Evolutionary conservation across 2,329 filamentous ascomycete species (phyloP), one percentile per base, ranked within the genome.

Genomic region (Gyromitra esculenta): DNA sequence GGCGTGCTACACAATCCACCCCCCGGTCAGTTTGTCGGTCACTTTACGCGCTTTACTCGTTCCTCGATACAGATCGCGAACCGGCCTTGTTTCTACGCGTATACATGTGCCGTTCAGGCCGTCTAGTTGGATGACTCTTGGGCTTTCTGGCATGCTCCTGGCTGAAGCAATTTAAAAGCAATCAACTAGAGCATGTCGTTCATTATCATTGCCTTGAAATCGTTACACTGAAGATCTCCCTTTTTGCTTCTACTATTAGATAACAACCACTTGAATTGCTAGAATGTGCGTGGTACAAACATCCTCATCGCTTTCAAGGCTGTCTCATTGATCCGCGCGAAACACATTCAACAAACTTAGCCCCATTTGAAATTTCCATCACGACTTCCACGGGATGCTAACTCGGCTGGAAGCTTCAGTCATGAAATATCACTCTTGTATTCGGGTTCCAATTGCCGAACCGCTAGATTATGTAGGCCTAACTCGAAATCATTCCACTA

Each of bases 391-490:
- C 25, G 25, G 25, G 25, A 13, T 3, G 50, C 11, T 3, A 25
- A 3, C 18, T 18, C 21, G 8, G 25, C 11, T 21, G 9, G 21
- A 54, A 54, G 8, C 37, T 31, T 45, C 15, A 48, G 59, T 65
- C 69, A 72, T 37, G 11, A 37, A 21, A 72, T 43, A 48, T 72
- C 60, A 72, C 69, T 65, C 68, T 25, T 56, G 37, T n/a, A 59
- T 15, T 8, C 54, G 25, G 21, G 9, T 57, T n/a, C 25, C 11
- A 37, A 13, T 31, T 57, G 54, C 9, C 54, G 54, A 57, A n/a
- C 11, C 15, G 54, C 35, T 59, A 13, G 35, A 35, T 35, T n/a
- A 35, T 39, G 25, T 4, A 3, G 31, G 54, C 54, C 25, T 35
- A 59, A 15, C 18, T 9, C 25, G 2, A 25, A 54, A 54, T 8